Base-by-base conservation (phyloP, 2,329 filamentous ascomycete species). In the Aaosphaeria arxii region DNA sequence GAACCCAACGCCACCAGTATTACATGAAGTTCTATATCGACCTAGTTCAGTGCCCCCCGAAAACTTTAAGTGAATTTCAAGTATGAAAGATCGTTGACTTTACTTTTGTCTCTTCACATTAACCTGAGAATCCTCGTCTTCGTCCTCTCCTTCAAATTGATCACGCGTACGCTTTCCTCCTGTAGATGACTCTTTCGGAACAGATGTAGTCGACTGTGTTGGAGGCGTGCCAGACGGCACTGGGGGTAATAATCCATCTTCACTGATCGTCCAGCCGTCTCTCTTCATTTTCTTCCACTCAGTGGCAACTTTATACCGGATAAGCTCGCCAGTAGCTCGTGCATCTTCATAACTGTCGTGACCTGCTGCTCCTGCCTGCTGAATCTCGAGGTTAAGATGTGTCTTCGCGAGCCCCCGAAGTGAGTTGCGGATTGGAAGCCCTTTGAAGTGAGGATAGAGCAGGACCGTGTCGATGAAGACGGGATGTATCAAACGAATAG, bases 331-430 rank as follows among this genome's bases (percentile, higher is more conserved):
- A 0, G 95, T 92, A 0, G 91, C 89, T 42, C 86, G 81, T 0
- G 94, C 90, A 64, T 99, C 94, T 68, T 99, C 94, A 29, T 86
- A 87, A 29, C 89, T 95, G 72, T 99, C 94, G 69, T 99, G 94
- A 0, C 94, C 94, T 13, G 71, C 54, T 50, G 74, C 73, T 9
- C 74, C 80, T 40, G 85, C 87, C 33, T 83, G 83, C 70, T 99
- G 94, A 35, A 99, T 96, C 45, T 85, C 81, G 29, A 85, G 79
- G 48, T 85, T 80, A 5, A 99, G 79, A 51, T 87, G 76, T n/a
- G 73, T 76, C 42, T 84, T 80, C 64, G 86, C 85, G 0, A 99
- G 81, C 50, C 76, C 75, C 63, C 89, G 90, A n/a, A 99, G 80
- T 3, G 88, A 82, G 59, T 88, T 80, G 6, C 94, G 85, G 46